Conservation (phyloP, 2,329 filamentous ascomycete genomes). For the Trichoderma lentiforme region DNA sequence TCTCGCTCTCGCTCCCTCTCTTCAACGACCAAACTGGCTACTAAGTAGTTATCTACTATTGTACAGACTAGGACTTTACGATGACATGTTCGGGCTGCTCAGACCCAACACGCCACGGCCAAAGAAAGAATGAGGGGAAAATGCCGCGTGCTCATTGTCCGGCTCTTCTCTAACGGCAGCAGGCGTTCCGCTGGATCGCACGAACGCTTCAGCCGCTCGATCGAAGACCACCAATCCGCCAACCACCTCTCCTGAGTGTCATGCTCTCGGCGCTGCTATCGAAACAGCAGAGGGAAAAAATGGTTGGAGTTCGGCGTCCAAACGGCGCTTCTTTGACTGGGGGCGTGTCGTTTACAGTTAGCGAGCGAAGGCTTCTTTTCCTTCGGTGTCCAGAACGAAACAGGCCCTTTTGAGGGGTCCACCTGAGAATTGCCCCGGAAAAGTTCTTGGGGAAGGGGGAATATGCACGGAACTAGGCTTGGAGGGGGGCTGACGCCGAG, state of each 20-base stretch:
- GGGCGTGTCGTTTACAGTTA: slow-evolving; percentile 8
- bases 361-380: slow-evolving; percentile 7
- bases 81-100: background rate
- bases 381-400: slow-evolving; percentile 17
- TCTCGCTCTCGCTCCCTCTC: background rate
- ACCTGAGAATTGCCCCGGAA: slow-evolving; percentile 14
- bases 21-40: background rate
- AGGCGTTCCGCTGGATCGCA: slow-evolving; percentile 9
- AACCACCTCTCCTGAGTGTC: slow-evolving; percentile 15
- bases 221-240: slow-evolving; percentile 6
- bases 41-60: background rate
- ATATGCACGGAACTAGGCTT: slow-evolving; percentile 5
- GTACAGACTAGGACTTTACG: background rate
- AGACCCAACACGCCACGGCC: background rate
- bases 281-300: background rate
- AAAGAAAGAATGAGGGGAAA: slow-evolving; percentile 1
- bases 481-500: slow-evolving; percentile 13
- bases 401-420: slow-evolving; percentile 6
- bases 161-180: background rate
- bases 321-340: background rate
- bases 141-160: slow-evolving; percentile 14
- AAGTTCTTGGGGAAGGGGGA: background rate
- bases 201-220: slow-evolving; percentile 15
- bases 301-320: slow-evolving; percentile 3
- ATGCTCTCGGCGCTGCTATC: slow-evolving; percentile 16